Percentiles rank a stretch among this genome's conserved stretches.
phyloP scores from a whole-genome alignment of 2,329 filamentous ascomycete genomes.

The Xylaria sp. region DNA sequence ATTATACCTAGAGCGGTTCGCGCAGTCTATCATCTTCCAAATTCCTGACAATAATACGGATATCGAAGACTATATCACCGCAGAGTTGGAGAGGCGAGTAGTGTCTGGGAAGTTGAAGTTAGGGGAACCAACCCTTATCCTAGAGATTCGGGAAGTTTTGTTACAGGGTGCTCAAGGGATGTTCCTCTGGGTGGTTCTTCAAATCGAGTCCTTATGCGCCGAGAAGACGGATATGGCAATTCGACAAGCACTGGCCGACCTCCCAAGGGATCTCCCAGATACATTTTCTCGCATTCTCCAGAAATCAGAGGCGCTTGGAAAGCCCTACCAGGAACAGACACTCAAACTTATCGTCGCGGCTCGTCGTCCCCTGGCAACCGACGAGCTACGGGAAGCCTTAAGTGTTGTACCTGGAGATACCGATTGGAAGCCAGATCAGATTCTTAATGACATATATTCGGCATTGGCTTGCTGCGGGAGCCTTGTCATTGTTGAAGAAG shows the following conservation, averaged over 20 bases:
- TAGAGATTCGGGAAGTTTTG: conserved; percentile 29
- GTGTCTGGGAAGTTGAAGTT: conserved; percentile 10
- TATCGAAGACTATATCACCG: conserved; percentile 13
- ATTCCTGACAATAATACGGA: conserved; percentile 19
- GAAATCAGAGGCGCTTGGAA: background rate
- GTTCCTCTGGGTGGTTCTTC: conserved; percentile 26
- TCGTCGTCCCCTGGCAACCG: background rate
- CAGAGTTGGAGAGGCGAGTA: conserved; percentile 8
- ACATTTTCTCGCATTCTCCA: background rate
- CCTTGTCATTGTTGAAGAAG: conserved; percentile 17
- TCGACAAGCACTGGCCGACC: background rate
- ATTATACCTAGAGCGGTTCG: no score
- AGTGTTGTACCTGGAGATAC: background rate
- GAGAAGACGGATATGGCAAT: background rate
- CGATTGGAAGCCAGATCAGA: conserved; percentile 2
- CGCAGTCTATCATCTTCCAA: background rate
- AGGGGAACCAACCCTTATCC: conserved; percentile 16
- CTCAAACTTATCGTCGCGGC: background rate
- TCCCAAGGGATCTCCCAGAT: background rate
- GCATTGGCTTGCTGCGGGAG: conserved; percentile 10
- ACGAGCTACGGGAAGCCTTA: conserved; percentile 2
- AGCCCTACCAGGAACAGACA: background rate
- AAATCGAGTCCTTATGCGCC: background rate
- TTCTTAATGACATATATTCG: conserved; percentile 13
- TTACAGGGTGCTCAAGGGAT: conserved; percentile 43